Evolutionary conservation across 2,329 filamentous ascomycete genomes (phyloP).

Genomic region (Cyanodermella asteris): DNA sequence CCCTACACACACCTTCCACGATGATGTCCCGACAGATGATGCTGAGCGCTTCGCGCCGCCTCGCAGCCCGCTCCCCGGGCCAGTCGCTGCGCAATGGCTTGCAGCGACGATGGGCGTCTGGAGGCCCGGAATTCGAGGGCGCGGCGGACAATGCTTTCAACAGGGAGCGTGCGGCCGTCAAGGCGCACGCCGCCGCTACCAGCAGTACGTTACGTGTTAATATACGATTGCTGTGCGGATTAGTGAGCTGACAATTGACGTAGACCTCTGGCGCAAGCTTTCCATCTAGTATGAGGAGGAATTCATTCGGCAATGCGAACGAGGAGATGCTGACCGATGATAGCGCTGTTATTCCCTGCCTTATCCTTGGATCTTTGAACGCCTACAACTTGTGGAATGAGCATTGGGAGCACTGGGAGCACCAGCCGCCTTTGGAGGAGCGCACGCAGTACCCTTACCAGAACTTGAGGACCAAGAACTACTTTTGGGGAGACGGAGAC

Average conservation of each 20-base stretch:
- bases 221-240: conserved; percentile 5
- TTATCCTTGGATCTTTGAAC: conserved; percentile 54
- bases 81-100: conserved; percentile 31
- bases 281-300: conserved; percentile 62
- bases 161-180: conserved; percentile 72
- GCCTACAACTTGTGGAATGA: conserved; percentile 81
- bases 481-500: conserved; percentile 82
- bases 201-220: conserved; percentile 40
- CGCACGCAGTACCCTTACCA: conserved; percentile 86
- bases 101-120: conserved; percentile 53
- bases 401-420: conserved; percentile 90
- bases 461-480: conserved; percentile 96
- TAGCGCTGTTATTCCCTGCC: conserved; percentile 53
- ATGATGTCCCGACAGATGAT: conserved; percentile 46
- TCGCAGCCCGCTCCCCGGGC: conserved; percentile 34
- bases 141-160: conserved; percentile 74
- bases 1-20: conserved; percentile 13
- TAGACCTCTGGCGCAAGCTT: conserved; percentile 89
- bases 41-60: conserved; percentile 40
- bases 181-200: conserved; percentile 69
- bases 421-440: conserved; percentile 75
- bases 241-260: conserved; percentile 11
- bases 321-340: conserved; percentile 4
- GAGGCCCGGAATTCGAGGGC: conserved; percentile 33
- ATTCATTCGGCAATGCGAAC: conserved; percentile 1